Conservation (phyloP, 2,329 filamentous ascomycete species). For the Talaromyces atroroseus region DNA sequence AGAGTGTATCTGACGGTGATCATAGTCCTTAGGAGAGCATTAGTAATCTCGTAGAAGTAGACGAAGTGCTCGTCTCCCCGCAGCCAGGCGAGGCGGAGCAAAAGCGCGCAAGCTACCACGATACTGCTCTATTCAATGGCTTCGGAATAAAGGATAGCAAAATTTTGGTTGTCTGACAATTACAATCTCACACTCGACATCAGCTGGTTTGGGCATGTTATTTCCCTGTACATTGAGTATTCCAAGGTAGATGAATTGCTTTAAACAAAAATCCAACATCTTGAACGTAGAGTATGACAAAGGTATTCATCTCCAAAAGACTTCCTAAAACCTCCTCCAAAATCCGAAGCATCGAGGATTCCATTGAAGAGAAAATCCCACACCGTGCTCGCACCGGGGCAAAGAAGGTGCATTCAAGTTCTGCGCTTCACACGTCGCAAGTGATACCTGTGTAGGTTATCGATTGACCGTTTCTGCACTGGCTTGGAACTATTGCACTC, state of each 20-base stretch:
- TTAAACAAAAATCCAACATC: neutral
- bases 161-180: neutral
- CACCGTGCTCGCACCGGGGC: neutral
- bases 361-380: neutral
- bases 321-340: neutral
- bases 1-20: too few species aligned
- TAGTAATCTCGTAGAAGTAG: too few species aligned
- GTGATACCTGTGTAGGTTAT: neutral
- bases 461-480: neutral
- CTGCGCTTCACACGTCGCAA: neutral
- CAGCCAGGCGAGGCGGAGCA: too few species aligned
- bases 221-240: neutral
- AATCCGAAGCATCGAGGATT: neutral
- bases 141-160: neutral
- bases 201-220: neutral
- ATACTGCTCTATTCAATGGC: neutral
- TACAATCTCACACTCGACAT: neutral
- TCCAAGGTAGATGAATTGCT: neutral
- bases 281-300: neutral
- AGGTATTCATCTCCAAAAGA: neutral
- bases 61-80: too few species aligned
- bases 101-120: neutral
- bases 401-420: neutral
- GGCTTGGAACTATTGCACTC: neutral
- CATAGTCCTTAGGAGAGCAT: too few species aligned